phyloP scores from a whole-genome alignment of 495 filamentous ascomycete genomes.

The Acidiella bohemica region DNA sequence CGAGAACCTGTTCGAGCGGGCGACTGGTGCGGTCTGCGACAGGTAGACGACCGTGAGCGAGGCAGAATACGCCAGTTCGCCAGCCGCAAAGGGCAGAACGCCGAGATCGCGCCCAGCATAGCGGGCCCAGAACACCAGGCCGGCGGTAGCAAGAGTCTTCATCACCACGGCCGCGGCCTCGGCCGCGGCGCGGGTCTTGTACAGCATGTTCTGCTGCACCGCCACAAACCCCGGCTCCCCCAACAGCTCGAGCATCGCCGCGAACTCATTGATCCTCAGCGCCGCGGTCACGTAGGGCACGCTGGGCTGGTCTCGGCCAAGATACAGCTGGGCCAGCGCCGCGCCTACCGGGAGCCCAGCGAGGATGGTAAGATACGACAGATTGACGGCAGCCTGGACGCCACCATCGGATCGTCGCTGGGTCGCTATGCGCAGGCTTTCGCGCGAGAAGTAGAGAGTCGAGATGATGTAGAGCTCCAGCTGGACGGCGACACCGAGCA shows the following conservation, averaged over 20 bases:
- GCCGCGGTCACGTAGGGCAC: slow-evolving; percentile 50
- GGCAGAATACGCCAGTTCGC: slow-evolving; percentile 65
- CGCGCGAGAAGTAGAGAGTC: slow-evolving; percentile 80
- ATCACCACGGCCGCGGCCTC: slow-evolving; percentile 67
- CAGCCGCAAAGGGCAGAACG: slow-evolving; percentile 76
- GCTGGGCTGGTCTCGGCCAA: slow-evolving; percentile 35
- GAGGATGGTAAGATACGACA: slow-evolving; percentile 63
- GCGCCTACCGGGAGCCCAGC: slow-evolving; percentile 54
- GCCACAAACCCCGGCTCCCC: slow-evolving; percentile 78
- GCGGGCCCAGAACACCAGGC: slow-evolving; percentile 44
- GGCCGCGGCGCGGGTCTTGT: slow-evolving; percentile 62
- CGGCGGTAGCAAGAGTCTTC: slow-evolving; percentile 60
- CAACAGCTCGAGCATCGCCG: slow-evolving; percentile 65
- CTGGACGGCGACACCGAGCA: slow-evolving; percentile 74
- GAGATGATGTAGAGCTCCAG: slow-evolving; percentile 82
- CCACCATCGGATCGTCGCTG: slow-evolving; percentile 52
- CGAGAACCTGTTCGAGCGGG: slow-evolving; percentile 21
- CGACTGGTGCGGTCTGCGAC: slow-evolving; percentile 17
- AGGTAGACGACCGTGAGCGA: slow-evolving; percentile 54
- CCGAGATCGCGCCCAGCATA: slow-evolving; percentile 41
- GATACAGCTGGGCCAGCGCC: slow-evolving; percentile 51
- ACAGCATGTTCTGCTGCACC: slow-evolving; percentile 64
- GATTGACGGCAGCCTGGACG: slow-evolving; percentile 62
- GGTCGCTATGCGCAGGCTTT: slow-evolving; percentile 72
- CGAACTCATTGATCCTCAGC: slow-evolving; percentile 56